Base-by-base conservation (phyloP, 163 green algal genomes). In the Trebouxiophyceae sp. region DNA sequence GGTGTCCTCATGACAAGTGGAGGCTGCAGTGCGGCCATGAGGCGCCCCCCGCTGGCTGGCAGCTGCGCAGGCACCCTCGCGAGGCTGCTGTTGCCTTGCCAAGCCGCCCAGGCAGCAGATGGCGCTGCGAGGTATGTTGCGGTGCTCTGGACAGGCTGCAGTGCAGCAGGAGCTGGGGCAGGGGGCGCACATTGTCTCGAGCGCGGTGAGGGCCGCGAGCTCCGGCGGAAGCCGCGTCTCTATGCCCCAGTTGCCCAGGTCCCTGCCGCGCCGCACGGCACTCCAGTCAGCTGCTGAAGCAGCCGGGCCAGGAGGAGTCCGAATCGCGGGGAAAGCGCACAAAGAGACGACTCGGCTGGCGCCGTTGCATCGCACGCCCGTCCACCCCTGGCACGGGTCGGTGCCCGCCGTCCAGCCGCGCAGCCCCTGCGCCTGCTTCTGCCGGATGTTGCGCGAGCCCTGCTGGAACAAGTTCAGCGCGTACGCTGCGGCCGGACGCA, bases 301-400 rank as follows among this genome's bases (percentile, higher is more conserved):
- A n/a, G 12, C 39, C 12, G 39, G 39, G 39, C 39, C 12, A 16
- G 39, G 39, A 50, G 39, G 39, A 16, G n/a, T n/a, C n/a, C n/a
- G n/a, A n/a, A n/a, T n/a, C n/a, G n/a, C n/a, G n/a, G 54, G n/a
- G n/a, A n/a, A 2, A 3, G 32, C 62, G 30, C 63, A 69, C 29
- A 83, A 28, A 2, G 33, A 50, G 3, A 54, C 63, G 0, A 83
- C 44, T 2, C n/a, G 63, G 45, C 62, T 65, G 2, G 30, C 27
- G 0, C 45, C 27, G 29, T 83, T 59, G 60, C 76, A 83, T 23
- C 20, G 46, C 16, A 83, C 22, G 28, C 73, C 72, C 12, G 59
- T 33, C 76, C 76, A 83, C 16, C 54, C 54, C 39, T 45, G 44
- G 60, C 60, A 66, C 26, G 60, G 60, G 60, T 33, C 57, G 26